A percentile compares a stretch with the other conserved stretches of the same genome.
These are phyloP conservation scores for Persicaria maculosa DNA, from an alignment of 148 eudicot species.

Conservation along the genomic window DNA sequence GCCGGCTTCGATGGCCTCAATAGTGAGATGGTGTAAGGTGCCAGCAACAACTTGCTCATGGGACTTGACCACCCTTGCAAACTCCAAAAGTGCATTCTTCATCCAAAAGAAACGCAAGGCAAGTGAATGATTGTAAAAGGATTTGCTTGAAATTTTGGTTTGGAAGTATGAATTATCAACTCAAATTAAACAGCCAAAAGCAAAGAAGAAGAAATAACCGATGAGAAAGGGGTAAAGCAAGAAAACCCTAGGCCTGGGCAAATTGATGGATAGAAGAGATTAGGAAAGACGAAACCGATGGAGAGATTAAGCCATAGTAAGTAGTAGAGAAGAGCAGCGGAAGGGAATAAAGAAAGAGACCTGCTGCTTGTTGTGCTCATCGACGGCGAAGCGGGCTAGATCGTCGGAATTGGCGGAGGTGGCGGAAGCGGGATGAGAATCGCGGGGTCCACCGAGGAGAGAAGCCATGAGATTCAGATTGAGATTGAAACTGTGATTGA, in stretches of 20 bases:
- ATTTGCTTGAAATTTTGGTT: too few relatives aligned
- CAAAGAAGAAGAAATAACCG: not conserved
- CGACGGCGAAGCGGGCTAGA: constrained; percentile 65
- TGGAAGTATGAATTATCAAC: too few relatives aligned
- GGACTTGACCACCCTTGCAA: constrained; percentile 71
- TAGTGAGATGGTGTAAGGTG: constrained; percentile 76
- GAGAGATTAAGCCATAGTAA: not conserved
- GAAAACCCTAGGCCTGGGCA: too few relatives aligned
- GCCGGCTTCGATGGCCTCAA: constrained; percentile 70
- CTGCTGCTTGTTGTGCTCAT: constrained; percentile 61
- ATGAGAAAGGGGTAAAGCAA: too few relatives aligned
- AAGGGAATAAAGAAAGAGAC: constrained; percentile 18
- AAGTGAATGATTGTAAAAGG: not conserved
- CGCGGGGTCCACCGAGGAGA: constrained; percentile 5
- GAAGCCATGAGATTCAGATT: not conserved
- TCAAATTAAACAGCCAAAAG: not conserved
- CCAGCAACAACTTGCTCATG: constrained; percentile 76
- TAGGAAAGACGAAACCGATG: not conserved
- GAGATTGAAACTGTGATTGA: too few relatives aligned
- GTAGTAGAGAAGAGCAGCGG: not conserved
- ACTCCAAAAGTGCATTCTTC: constrained; percentile 79
- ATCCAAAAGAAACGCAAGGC: not conserved
- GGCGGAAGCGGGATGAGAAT: constrained; percentile 5
- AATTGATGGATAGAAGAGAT: too few relatives aligned
- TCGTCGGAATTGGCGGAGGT: constrained; percentile 41